Evolutionary conservation across 1,139 yeast species (phyloP), one percentile per base, ranked within the genome.

Genomic region (Debaryomyces udenii): DNA sequence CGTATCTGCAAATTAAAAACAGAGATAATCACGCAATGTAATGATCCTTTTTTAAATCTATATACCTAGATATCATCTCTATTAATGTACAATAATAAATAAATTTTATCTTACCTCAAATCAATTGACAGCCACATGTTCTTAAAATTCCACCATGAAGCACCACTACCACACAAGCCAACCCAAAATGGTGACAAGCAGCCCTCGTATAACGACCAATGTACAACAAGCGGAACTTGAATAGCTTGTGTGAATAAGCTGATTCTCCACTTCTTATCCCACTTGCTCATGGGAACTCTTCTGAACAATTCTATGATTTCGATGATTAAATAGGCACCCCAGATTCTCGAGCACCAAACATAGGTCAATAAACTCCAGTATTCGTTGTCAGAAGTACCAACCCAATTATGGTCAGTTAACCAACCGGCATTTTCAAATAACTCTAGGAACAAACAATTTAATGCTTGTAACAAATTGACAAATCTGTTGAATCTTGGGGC

Each of bases 381-480:
- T 40, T 52, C 50, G 51, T 74, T 66, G 47, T 74, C 76, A 27
- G 54, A 49, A 15, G 80, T 76, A 6, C 71, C 68, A 2, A 77
- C 64, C 79, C 81, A 78, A 47, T 74, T 67, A 52, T 78, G 83
- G 37, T 77, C 82, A 2, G 78, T 71, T 31, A 75, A 60, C 78
- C 81, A 79, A 2, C 82, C 83, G n/a, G 74, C 71, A 42, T 78
- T 78, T 50, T 79, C 84, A 32, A 78, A 59, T 5, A 78, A 62
- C 53, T 79, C 83, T 47, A 73, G 62, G 3, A 69, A 59, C 37
- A 72, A 59, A 47, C 78, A 72, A 45, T 72, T 72, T 42, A 73
- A 45, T 2, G 78, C 61, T 51, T 73, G 78, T 22, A 64, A 50
- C 28, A 71, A 59, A 47, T 71, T 71, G 44, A 73, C 48, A 34